Percentiles rank a stretch among this genome's conserved stretches.
Evolutionary conservation across 129 eudicot genomes (phyloP).

Genomic region (Dittrichia graveolens): DNA sequence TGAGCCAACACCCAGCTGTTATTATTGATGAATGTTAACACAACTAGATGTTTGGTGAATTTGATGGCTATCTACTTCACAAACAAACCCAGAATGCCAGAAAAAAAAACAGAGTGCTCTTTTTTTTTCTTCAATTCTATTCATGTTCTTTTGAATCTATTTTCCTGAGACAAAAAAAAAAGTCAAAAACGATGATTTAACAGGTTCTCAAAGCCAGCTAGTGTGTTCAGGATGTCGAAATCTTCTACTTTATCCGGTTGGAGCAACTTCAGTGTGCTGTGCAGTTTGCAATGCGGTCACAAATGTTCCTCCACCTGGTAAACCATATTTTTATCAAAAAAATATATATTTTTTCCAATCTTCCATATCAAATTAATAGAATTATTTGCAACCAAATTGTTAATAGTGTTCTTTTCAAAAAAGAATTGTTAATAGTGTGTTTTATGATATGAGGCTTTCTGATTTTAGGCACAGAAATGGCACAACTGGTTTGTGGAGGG

Average conservation of each 20-base stretch:
- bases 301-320: conserved; percentile 81
- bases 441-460: neutral
- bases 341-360: neutral
- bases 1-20: neutral
- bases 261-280: conserved; percentile 79
- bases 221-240: conserved; percentile 80
- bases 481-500: conserved; percentile 86
- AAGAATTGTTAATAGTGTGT: neutral
- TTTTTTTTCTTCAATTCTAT: neutral
- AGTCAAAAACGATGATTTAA: conserved; percentile 13
- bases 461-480: conserved; percentile 73
- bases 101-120: conserved; percentile 23
- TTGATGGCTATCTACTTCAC: conserved; percentile 13
- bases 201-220: conserved; percentile 75
- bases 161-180: neutral
- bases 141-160: neutral
- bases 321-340: conserved; percentile 4
- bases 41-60: neutral
- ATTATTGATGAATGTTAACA: conserved; percentile 6
- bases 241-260: conserved; percentile 67
- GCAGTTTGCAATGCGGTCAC: conserved; percentile 89
- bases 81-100: conserved; percentile 17
- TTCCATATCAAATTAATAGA: neutral
- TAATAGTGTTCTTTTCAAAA: neutral
- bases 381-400: neutral